Evolutionary conservation across 345 rosid species (phyloP).

Genomic region (Populus euphratica): DNA sequence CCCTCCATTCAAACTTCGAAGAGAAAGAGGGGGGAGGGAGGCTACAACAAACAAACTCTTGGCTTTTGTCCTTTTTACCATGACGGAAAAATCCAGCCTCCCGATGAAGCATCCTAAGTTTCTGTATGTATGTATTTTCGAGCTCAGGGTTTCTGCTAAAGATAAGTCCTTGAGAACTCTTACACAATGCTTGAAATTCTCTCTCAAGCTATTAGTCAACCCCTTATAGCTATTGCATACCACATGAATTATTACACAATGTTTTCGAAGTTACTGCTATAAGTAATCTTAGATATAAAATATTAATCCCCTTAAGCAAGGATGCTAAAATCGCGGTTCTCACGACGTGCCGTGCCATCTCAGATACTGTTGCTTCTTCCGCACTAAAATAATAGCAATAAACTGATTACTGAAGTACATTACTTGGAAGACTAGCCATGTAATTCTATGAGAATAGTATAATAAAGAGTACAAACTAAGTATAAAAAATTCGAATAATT

Average conservation of each 20-base stretch:
- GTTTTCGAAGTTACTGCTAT: neutral
- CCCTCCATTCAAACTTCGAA: slow-evolving; percentile 11
- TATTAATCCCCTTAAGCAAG: neutral
- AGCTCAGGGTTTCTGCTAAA: neutral
- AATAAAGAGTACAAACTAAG: neutral
- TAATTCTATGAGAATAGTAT: slow-evolving; percentile 5
- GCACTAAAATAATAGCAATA: slow-evolving; percentile 10
- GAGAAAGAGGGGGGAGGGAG: no score
- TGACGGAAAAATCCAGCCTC: neutral
- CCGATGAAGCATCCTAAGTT: slow-evolving; percentile 15
- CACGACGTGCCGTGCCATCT: slow-evolving; percentile 45
- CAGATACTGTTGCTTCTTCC: slow-evolving; percentile 17
- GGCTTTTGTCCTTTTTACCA: slow-evolving; percentile 6
- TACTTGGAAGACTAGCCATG: slow-evolving; percentile 25
- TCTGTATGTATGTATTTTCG: neutral
- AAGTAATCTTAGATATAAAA: slow-evolving; percentile 5
- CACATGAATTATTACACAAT: neutral
- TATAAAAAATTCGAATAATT: neutral
- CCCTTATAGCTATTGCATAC: neutral
- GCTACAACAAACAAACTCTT: neutral
- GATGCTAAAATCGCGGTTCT: slow-evolving; percentile 15
- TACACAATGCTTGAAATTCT: no score
- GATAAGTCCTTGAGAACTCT: neutral
- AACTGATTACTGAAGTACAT: neutral
- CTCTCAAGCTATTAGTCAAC: slow-evolving; percentile 16